Evolutionary conservation across 805 yeast genomes (phyloP).

Genomic region (Candida silvicultrix): DNA sequence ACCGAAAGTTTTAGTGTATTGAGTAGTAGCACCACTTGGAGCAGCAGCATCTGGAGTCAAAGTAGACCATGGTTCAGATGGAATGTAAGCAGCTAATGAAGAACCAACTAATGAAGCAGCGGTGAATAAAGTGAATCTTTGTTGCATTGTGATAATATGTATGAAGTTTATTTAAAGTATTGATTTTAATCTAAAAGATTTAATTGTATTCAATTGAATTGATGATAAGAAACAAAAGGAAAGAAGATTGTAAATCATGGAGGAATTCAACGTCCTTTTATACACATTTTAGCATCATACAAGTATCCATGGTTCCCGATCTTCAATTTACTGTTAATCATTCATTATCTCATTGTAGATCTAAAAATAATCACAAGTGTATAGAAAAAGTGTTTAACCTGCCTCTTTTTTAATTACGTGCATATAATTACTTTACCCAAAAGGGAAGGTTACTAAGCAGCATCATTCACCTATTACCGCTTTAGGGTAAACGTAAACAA

Average conservation of each 20-base stretch:
- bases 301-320: neutral
- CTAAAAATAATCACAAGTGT: neutral
- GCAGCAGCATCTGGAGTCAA: slow-evolving; percentile 33
- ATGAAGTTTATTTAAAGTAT: no score
- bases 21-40: slow-evolving; percentile 30
- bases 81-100: slow-evolving; percentile 57
- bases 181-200: slow-evolving; percentile 1
- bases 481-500: neutral
- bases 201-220: neutral
- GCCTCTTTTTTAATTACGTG: neutral
- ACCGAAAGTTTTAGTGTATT: slow-evolving; percentile 33
- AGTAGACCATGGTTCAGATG: slow-evolving; percentile 44
- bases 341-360: neutral
- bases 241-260: neutral
- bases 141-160: slow-evolving; percentile 30
- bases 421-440: neutral
- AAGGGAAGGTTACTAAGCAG: neutral
- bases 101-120: slow-evolving; percentile 40
- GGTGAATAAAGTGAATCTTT: slow-evolving; percentile 30
- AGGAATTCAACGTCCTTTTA: neutral
- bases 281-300: neutral
- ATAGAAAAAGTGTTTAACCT: neutral
- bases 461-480: neutral
- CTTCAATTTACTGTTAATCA: neutral
- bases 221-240: neutral